Conservation (phyloP, 257 asterid genomes). For the Scutellaria baicalensis region DNA sequence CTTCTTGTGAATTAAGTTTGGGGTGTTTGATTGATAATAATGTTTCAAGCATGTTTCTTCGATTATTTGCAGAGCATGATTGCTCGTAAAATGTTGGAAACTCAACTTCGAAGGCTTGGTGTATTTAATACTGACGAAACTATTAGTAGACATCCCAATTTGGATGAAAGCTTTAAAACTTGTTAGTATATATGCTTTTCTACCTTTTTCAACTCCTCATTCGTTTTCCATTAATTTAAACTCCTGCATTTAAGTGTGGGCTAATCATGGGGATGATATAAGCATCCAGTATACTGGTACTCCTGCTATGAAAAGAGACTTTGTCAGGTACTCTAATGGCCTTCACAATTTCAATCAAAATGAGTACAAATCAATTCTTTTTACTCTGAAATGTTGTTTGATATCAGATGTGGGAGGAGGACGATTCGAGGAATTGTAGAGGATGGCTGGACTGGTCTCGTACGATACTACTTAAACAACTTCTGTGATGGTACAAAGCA, state of each 20-base stretch:
- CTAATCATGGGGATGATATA: constrained; percentile 89
- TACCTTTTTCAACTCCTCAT: neutral
- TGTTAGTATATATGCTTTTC: constrained; percentile 36
- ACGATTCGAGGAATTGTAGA: constrained; percentile 67
- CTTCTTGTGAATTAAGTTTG: no score
- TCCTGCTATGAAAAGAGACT: constrained; percentile 38
- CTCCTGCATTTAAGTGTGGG: constrained; percentile 63
- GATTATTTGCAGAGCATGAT: constrained; percentile 66
- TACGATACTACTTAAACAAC: constrained; percentile 89
- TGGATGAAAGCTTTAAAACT: constrained; percentile 63
- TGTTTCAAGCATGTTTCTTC: neutral
- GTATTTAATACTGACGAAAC: constrained; percentile 60
- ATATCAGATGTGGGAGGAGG: constrained; percentile 63
- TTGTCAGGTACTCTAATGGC: constrained; percentile 5
- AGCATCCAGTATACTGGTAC: constrained; percentile 97
- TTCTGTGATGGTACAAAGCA: constrained; percentile 89
- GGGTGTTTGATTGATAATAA: no score
- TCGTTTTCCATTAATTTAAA: constrained; percentile 6
- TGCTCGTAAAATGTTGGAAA: constrained; percentile 87
- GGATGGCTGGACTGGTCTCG: constrained; percentile 64
- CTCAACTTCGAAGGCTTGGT: constrained; percentile 90
- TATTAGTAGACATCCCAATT: constrained; percentile 52
- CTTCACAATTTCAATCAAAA: neutral
- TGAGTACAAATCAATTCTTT: neutral
- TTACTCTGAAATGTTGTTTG: constrained; percentile 3